A percentile compares a stretch with the other conserved stretches of the same genome.
These are phyloP conservation scores for Trichoderma endophyticum DNA, from an alignment of 2,329 filamentous ascomycete species.

Conservation along the genomic window DNA sequence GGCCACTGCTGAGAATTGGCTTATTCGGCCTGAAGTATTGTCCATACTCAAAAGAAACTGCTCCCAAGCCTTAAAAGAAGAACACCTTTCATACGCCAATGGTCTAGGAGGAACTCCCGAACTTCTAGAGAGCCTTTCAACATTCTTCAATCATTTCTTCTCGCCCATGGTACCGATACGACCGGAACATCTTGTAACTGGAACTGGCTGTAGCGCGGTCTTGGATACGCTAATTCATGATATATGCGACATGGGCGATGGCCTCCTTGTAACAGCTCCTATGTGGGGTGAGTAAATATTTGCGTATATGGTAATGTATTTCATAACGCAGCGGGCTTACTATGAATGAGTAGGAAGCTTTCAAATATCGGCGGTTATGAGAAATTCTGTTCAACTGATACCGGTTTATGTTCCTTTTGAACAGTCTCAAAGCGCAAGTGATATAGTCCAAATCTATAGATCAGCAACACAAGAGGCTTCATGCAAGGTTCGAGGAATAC, in stretches of 20 bases:
- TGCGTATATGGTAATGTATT: background rate
- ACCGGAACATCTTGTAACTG: slow-evolving; percentile 11
- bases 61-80: background rate
- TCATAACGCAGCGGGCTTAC: background rate
- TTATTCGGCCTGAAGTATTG: slow-evolving; percentile 10
- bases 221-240: slow-evolving; percentile 13
- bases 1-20: slow-evolving; percentile 16
- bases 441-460: slow-evolving; percentile 5
- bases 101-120: slow-evolving; percentile 4
- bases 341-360: slow-evolving; percentile 2
- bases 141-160: slow-evolving; percentile 15
- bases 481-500: slow-evolving; percentile 3
- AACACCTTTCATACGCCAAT: slow-evolving; percentile 9
- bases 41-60: background rate
- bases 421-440: background rate
- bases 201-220: background rate
- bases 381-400: slow-evolving; percentile 10
- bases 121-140: background rate
- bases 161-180: background rate
- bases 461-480: background rate
- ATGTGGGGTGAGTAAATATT: slow-evolving; percentile 12
- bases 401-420: slow-evolving; percentile 1
- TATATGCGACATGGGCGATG: slow-evolving; percentile 12
- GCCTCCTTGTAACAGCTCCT: slow-evolving; percentile 2
- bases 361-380: slow-evolving; percentile 9